Conservation (phyloP, 1,139 yeast genomes). For the Pichia sp. region DNA sequence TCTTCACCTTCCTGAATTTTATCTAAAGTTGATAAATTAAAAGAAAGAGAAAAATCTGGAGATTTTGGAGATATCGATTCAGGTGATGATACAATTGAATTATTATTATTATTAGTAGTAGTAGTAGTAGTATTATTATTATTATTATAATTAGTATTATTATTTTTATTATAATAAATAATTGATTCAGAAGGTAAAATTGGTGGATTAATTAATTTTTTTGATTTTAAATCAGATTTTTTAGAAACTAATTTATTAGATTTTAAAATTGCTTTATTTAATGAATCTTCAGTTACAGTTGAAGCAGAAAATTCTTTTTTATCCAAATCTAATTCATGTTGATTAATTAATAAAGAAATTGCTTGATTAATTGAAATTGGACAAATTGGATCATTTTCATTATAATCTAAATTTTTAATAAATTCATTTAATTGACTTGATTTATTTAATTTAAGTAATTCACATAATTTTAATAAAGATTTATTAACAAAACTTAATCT, state of each 20-base stretch:
- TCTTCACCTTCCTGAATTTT: constrained; percentile 18
- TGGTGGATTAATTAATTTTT: too few relatives aligned
- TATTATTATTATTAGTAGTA: not conserved
- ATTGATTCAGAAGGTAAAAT: too few relatives aligned
- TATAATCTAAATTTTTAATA: constrained; percentile 18
- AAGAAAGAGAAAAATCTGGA: constrained; percentile 19
- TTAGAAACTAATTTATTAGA: too few relatives aligned
- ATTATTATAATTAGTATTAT: too few relatives aligned
- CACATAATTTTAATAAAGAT: constrained; percentile 40
- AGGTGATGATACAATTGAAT: constrained; percentile 21
- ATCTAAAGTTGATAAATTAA: constrained; percentile 8
- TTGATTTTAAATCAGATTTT: constrained; percentile 1
- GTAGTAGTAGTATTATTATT: too few relatives aligned
- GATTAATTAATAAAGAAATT: constrained; percentile 38
- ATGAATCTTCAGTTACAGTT: constrained; percentile 3
- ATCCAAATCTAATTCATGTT: constrained; percentile 18
- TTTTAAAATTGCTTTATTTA: too few relatives aligned
- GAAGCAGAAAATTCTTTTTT: constrained; percentile 5
- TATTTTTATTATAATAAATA: too few relatives aligned
- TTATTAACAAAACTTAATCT: constrained; percentile 56
- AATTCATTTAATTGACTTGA: constrained; percentile 17
- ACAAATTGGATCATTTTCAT: constrained; percentile 19
- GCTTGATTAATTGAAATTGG: constrained; percentile 46
- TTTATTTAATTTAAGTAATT: constrained; percentile 31
- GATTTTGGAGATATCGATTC: constrained; percentile 22